Evolutionary conservation across 2,329 filamentous ascomycete species (phyloP).

Genomic region (Ascochyta fabae): DNA sequence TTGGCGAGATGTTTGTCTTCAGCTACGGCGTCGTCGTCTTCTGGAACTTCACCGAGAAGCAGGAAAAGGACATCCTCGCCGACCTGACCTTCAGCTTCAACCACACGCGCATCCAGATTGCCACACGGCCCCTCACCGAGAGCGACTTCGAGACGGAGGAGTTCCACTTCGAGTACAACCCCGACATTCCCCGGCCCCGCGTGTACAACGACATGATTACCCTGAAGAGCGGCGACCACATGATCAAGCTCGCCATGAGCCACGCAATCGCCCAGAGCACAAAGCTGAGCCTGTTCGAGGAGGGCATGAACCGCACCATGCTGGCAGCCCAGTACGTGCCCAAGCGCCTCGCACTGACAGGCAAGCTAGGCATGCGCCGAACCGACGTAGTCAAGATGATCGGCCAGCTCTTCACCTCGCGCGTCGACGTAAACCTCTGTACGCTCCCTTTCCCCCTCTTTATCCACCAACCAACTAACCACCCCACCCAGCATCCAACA

Average conservation of each 20-base stretch:
- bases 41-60: slow-evolving; percentile 96
- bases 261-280: slow-evolving; percentile 98
- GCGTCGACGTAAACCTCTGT: slow-evolving; percentile 98
- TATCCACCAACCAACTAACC: slow-evolving; percentile 5
- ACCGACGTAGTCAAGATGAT: slow-evolving; percentile 92
- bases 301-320: slow-evolving; percentile 95
- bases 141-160: slow-evolving; percentile 97
- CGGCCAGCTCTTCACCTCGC: slow-evolving; percentile 86
- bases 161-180: slow-evolving; percentile 97
- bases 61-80: slow-evolving; percentile 95
- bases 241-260: slow-evolving; percentile 98
- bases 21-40: slow-evolving; percentile 97
- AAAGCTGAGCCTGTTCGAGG: slow-evolving; percentile 94
- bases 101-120: slow-evolving; percentile 69
- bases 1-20: slow-evolving; percentile 96
- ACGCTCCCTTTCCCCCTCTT: slow-evolving; percentile 51
- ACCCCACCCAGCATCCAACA: slow-evolving; percentile 75
- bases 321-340: slow-evolving; percentile 89
- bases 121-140: slow-evolving; percentile 80
- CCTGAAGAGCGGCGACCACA: slow-evolving; percentile 89
- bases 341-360: slow-evolving; percentile 84
- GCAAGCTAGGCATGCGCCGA: slow-evolving; percentile 87
- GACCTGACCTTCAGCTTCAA: slow-evolving; percentile 88
- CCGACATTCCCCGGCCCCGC: slow-evolving; percentile 81
- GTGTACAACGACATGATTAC: slow-evolving; percentile 99